phyloP scores from a whole-genome alignment of 768 basidiomycete genomes.

The Paxillus ammoniavirescens region DNA sequence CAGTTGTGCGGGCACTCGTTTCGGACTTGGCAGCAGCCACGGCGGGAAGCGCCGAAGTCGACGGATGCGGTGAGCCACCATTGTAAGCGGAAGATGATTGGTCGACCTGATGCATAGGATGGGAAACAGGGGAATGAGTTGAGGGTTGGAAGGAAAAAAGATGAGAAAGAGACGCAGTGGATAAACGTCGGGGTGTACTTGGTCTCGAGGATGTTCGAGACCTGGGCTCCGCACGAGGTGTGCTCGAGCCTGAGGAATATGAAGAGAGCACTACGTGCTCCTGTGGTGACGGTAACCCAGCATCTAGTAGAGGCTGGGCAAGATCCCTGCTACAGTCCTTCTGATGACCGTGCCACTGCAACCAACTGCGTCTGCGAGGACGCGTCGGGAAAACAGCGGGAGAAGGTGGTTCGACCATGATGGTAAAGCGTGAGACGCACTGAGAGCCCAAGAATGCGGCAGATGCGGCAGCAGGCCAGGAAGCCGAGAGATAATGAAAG shows the following conservation, averaged over 20 bases:
- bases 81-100: slow-evolving; percentile 6
- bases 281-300: slow-evolving; percentile 14
- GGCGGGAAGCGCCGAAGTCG: slow-evolving; percentile 22
- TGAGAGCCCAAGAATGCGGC: neutral
- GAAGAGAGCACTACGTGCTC: slow-evolving; percentile 10
- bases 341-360: slow-evolving; percentile 25
- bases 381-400: slow-evolving; percentile 4
- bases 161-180: slow-evolving; percentile 23
- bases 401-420: slow-evolving; percentile 23
- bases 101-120: slow-evolving; percentile 18
- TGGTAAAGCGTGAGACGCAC: slow-evolving; percentile 7
- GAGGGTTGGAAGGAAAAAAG: slow-evolving; percentile 25
- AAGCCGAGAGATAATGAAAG: slow-evolving; percentile 10
- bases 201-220: slow-evolving; percentile 15
- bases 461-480: neutral
- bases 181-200: slow-evolving; percentile 20
- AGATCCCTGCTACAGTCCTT: slow-evolving; percentile 21
- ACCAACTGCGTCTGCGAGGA: slow-evolving; percentile 27
- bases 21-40: slow-evolving; percentile 37
- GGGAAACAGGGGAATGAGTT: slow-evolving; percentile 14
- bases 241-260: neutral
- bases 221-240: slow-evolving; percentile 1
- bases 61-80: slow-evolving; percentile 6
- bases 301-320: slow-evolving; percentile 10
- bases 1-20: slow-evolving; percentile 33